Percentiles rank a stretch among this genome's conserved stretches.
Evolutionary conservation across 495 filamentous ascomycete genomes (phyloP).

Genomic region (Xylaria longipes): DNA sequence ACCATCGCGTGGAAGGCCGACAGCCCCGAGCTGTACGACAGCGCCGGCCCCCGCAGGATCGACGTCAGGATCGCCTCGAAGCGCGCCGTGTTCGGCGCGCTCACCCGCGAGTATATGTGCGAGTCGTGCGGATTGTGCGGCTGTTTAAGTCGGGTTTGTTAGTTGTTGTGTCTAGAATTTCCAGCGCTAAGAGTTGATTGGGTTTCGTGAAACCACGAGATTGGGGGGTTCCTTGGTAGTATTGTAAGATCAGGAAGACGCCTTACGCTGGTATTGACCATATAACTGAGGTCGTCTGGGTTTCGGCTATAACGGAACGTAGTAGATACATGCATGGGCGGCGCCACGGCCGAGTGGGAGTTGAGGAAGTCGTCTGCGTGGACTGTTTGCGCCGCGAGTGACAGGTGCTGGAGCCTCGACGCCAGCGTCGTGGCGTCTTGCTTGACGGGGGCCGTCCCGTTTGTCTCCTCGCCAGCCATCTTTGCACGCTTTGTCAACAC

Average conservation of each 20-base stretch:
- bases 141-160: conserved; percentile 35
- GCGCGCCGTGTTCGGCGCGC: conserved; percentile 77
- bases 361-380: conserved; percentile 86
- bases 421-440: conserved; percentile 28
- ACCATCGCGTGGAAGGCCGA: conserved; percentile 86
- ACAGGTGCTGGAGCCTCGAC: conserved; percentile 45
- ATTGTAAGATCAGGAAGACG: neutral
- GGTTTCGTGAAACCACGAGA: too few species aligned
- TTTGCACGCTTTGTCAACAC: neutral
- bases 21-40: conserved; percentile 86
- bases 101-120: conserved; percentile 81
- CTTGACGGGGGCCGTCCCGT: conserved; percentile 6
- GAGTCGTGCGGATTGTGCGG: conserved; percentile 47
- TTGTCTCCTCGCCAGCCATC: conserved; percentile 19
- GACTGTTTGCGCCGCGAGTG: conserved; percentile 73
- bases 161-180: neutral
- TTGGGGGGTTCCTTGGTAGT: neutral
- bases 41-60: conserved; percentile 68
- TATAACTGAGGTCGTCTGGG: conserved; percentile 65
- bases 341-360: conserved; percentile 75
- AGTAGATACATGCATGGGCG: conserved; percentile 84
- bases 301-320: conserved; percentile 82
- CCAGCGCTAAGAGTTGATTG: neutral
- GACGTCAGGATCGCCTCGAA: conserved; percentile 80
- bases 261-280: conserved; percentile 52